These are phyloP conservation scores for Raphanus hybrid DNA, from an alignment of 441 rosid species.

Conservation along the genomic window DNA sequence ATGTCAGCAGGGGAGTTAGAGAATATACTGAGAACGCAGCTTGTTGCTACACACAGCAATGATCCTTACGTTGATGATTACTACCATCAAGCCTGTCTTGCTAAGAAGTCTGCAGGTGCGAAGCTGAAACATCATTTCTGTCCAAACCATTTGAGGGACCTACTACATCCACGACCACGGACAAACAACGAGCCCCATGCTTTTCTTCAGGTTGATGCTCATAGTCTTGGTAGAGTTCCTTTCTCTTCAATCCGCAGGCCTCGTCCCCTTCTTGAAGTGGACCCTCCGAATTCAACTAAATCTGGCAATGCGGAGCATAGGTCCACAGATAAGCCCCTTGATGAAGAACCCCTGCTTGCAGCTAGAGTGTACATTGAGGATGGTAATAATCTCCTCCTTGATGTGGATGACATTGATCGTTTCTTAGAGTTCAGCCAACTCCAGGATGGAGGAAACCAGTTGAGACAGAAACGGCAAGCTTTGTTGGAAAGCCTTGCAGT, in stretches of 20 bases:
- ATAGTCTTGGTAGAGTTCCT: conserved; percentile 80
- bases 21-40: conserved; percentile 82
- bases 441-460: conserved; percentile 77
- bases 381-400: conserved; percentile 84
- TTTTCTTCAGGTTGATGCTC: conserved; percentile 84
- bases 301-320: conserved; percentile 56
- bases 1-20: conserved; percentile 86
- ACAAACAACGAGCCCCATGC: conserved; percentile 79
- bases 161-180: conserved; percentile 77
- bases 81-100: conserved; percentile 86
- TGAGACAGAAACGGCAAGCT: conserved; percentile 68
- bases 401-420: conserved; percentile 90
- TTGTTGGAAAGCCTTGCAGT: conserved; percentile 81
- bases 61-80: conserved; percentile 96
- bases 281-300: conserved; percentile 63
- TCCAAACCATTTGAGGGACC: conserved; percentile 81
- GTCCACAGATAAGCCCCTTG: conserved; percentile 78
- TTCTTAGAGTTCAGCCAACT: conserved; percentile 76
- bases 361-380: conserved; percentile 94
- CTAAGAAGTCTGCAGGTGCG: conserved; percentile 75
- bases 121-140: conserved; percentile 85
- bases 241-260: conserved; percentile 97
- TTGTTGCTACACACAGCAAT: conserved; percentile 87
- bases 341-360: conserved; percentile 95
- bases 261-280: conserved; percentile 96